Conservation (phyloP, 495 filamentous ascomycete genomes). For the Aspergillus heteromorphus region DNA sequence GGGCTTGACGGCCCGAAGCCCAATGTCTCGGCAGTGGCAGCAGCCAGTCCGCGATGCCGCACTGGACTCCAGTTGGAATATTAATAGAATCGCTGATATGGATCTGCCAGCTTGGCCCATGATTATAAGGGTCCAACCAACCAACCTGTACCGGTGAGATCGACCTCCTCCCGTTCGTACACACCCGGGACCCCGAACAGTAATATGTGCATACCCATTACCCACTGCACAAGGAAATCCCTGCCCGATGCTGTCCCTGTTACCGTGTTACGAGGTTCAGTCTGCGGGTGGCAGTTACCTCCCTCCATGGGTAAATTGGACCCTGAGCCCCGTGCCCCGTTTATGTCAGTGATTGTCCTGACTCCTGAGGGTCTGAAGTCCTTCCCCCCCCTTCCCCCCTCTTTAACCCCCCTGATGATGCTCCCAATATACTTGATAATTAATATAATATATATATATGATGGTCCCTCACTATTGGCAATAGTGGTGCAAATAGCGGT, state of each 20-base stretch:
- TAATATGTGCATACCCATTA: neutral
- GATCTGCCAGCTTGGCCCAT: neutral
- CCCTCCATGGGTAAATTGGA: neutral
- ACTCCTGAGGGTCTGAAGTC: no score
- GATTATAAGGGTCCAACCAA: neutral
- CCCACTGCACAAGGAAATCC: neutral
- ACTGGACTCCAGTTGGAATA: neutral
- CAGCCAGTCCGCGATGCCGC: no score
- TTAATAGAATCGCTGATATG: neutral
- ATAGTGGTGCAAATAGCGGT: neutral
- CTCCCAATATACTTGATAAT: neutral
- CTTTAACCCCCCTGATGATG: neutral
- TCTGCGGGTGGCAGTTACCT: neutral
- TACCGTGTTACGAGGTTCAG: neutral
- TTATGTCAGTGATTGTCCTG: neutral
- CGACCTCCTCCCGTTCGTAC: neutral
- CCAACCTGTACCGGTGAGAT: no score
- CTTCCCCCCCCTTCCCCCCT: neutral
- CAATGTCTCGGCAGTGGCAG: neutral
- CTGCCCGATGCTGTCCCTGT: neutral
- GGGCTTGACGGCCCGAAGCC: neutral
- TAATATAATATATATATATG: no score
- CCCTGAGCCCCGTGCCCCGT: neutral
- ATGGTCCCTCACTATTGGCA: slow-evolving; percentile 8
- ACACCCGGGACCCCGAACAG: neutral